A percentile compares a stretch with the other conserved stretches of the same genome.
phyloP scores from a whole-genome alignment of 495 filamentous ascomycete genomes.

The Friedmanniomyces simplex region DNA sequence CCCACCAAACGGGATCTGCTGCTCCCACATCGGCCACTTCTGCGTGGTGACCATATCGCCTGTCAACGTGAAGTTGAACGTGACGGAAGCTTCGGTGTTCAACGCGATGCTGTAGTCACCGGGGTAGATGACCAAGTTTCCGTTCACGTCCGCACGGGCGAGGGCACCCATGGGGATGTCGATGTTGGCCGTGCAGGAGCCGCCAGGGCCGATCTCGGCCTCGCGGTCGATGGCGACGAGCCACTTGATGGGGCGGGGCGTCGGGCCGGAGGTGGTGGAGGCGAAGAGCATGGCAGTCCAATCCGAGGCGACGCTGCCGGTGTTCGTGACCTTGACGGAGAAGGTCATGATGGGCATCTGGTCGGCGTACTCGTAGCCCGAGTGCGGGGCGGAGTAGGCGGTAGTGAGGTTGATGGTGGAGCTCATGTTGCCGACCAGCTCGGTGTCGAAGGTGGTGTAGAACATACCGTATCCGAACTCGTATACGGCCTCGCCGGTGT shows the following conservation, averaged over 20 bases:
- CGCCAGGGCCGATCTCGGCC: slow-evolving; percentile 34
- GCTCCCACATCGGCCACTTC: slow-evolving; percentile 30
- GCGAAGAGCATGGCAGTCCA: slow-evolving; percentile 51
- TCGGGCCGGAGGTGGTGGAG: slow-evolving; percentile 42
- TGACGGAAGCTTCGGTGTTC: slow-evolving; percentile 35
- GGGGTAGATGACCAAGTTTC: slow-evolving; percentile 54
- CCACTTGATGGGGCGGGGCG: slow-evolving; percentile 54
- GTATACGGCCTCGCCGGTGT: slow-evolving; percentile 43
- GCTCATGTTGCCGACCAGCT: slow-evolving; percentile 16
- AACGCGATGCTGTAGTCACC: slow-evolving; percentile 51
- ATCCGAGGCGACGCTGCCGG: slow-evolving; percentile 44
- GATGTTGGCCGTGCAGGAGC: slow-evolving; percentile 33
- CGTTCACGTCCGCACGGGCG: slow-evolving; percentile 46
- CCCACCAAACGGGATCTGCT: slow-evolving; percentile 9
- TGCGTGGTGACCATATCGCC: slow-evolving; percentile 37
- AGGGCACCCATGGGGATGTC: slow-evolving; percentile 47
- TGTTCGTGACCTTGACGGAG: slow-evolving; percentile 38
- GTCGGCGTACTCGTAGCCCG: slow-evolving; percentile 18
- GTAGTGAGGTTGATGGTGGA: slow-evolving; percentile 7
- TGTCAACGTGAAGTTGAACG: slow-evolving; percentile 35
- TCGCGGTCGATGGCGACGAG: slow-evolving; percentile 51
- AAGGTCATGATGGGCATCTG: slow-evolving; percentile 35
- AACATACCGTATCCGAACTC: slow-evolving; percentile 48
- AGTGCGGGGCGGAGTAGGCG: slow-evolving; percentile 14
- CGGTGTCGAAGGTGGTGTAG: slow-evolving; percentile 39